Base-by-base conservation (phyloP, 495 filamentous ascomycete species). In the Rusavskia elegans region DNA sequence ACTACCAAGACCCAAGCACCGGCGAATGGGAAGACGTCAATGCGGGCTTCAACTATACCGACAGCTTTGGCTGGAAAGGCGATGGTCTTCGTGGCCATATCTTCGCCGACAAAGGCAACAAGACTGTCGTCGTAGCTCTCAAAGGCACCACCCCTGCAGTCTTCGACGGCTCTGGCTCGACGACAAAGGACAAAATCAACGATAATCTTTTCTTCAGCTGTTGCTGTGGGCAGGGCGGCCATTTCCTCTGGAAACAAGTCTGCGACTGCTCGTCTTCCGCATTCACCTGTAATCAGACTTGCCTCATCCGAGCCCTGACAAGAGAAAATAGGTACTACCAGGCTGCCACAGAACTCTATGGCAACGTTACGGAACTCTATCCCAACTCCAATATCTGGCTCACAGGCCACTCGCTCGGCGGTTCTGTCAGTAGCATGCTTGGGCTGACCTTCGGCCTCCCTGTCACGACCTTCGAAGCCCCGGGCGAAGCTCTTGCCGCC, bases 151-250 rank as follows among this genome's bases (percentile, higher is more conserved):
- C 88, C 41, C 56, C 56, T 1, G 92, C 93, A 11, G 80, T 97
- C 10, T 97, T 95, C 62, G 92, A 97, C 64, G 92, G 92, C 3
- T 85, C 88, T 9, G 89, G 87, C 13, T 96, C 92, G 0, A 95
- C 89, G 0, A 95, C 89, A 5, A 96, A 95, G 61, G 92, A 98
- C 68, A 98, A 98, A 66, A 70, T 85, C 46, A 98, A 98, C 63
- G 92, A 98, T 64, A 98, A 98, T 61, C 76, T 98, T 9, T 93
- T 90, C 63, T 95, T 95, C 70, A 89, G 89, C 62, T 98, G 92
- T 68, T 98, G 92, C 63, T 98, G 92, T 68, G 92, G 80, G 11
- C 86, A 96, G 68, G 87, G 93, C 53, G 86, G 87, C 0, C 84
- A 86, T 16, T 84, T 79, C 68, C 77, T 87, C 21, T 95, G 87